Evolutionary conservation across 768 basidiomycete genomes (phyloP).

Genomic region (Hericium erinaceus): DNA sequence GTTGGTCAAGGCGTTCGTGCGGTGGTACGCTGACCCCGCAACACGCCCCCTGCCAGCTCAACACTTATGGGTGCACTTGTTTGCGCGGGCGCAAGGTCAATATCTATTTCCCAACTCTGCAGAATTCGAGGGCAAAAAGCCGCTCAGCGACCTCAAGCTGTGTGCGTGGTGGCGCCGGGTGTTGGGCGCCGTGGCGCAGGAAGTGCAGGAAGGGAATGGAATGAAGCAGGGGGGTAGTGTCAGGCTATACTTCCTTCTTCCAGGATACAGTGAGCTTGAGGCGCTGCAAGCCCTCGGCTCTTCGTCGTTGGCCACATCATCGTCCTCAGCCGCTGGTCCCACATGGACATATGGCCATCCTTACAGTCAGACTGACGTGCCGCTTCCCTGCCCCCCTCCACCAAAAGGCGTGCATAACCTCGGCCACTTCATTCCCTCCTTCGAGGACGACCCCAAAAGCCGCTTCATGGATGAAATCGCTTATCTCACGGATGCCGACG

Average conservation of each 20-base stretch:
- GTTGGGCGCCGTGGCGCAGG: conserved; percentile 45
- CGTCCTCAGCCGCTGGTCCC: conserved; percentile 9
- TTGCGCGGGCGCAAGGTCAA: conserved; percentile 83
- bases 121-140: conserved; percentile 58
- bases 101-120: conserved; percentile 90
- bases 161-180: conserved; percentile 92
- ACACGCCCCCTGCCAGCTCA: conserved; percentile 50
- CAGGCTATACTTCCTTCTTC: conserved; percentile 54
- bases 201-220: conserved; percentile 16
- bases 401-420: conserved; percentile 33
- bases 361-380: conserved; percentile 37
- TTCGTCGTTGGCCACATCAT: conserved; percentile 17
- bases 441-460: conserved; percentile 96
- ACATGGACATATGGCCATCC: conserved; percentile 77
- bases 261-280: conserved; percentile 61
- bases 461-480: conserved; percentile 90
- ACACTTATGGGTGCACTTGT: conserved; percentile 76
- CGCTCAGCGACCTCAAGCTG: conserved; percentile 67
- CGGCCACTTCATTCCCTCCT: conserved; percentile 75
- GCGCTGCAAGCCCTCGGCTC: conserved; percentile 48
- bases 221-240: conserved; percentile 20
- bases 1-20: conserved; percentile 59
- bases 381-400: conserved; percentile 42
- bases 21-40: conserved; percentile 51
- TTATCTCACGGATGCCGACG: conserved; percentile 36